phyloP scores from a whole-genome alignment of 225 moss, liverwort and hornwort species.

The Pleurozium schreberi region DNA sequence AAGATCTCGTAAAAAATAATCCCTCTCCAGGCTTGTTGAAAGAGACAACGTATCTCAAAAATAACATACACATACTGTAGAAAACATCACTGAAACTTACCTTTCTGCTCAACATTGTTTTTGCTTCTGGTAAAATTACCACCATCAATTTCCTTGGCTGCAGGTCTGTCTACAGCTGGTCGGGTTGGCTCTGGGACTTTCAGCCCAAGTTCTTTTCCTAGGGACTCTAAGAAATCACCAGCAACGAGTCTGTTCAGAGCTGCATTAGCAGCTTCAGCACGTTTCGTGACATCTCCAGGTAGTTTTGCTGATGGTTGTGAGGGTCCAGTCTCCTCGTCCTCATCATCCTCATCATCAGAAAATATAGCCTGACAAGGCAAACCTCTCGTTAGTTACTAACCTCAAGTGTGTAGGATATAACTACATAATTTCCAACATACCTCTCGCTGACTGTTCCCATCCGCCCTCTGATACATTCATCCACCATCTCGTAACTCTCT shows the following conservation, averaged over 20 bases:
- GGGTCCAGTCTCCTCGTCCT: conserved; percentile 7
- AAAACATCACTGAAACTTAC: background rate
- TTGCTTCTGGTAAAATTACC: conserved; percentile 3
- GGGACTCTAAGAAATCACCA: conserved; percentile 82
- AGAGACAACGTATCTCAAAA: background rate
- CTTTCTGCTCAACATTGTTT: conserved; percentile 6
- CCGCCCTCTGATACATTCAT: background rate
- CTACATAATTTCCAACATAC: background rate
- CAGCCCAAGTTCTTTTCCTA: conserved; percentile 85
- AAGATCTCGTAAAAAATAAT: background rate
- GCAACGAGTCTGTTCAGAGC: conserved; percentile 70
- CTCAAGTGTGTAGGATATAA: background rate
- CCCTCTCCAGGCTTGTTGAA: background rate
- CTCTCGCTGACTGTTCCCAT: background rate
- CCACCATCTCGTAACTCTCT: background rate
- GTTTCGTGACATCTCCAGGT: conserved; percentile 30
- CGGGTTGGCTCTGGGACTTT: conserved; percentile 45
- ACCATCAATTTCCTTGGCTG: conserved; percentile 19
- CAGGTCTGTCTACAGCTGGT: conserved; percentile 5
- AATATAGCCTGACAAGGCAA: conserved; percentile 64
- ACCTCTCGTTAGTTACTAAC: background rate
- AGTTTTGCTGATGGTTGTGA: conserved; percentile 1
- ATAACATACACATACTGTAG: background rate
- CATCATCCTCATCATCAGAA: conserved; percentile 70
- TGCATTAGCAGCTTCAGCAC: conserved; percentile 56